Conservation (phyloP, 768 basidiomycete genomes). For the Agrocybe praecox region DNA sequence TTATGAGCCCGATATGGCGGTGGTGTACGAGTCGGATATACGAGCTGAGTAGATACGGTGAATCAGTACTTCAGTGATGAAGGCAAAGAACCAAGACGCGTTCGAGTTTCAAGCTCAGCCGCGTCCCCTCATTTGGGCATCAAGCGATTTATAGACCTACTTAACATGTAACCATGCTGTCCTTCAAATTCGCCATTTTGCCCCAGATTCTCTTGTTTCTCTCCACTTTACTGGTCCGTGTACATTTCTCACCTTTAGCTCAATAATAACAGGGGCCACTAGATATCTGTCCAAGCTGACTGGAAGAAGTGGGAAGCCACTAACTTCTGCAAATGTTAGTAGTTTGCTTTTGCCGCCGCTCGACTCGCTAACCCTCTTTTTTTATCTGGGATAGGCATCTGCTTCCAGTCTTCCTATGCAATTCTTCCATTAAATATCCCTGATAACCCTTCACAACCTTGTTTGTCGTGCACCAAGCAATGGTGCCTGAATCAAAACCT, state of each 20-base stretch:
- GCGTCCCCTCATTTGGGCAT: constrained; percentile 17
- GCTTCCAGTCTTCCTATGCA: constrained; percentile 84
- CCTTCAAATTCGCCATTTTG: constrained; percentile 2
- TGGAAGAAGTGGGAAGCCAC: constrained; percentile 87
- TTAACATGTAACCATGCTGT: constrained; percentile 19
- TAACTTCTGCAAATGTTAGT: constrained; percentile 85
- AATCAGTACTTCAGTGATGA: no score
- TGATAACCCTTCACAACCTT: constrained; percentile 87
- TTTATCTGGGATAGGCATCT: constrained; percentile 70
- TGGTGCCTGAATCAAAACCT: constrained; percentile 96
- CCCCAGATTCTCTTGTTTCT: constrained; percentile 17
- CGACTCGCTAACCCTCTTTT: not conserved
- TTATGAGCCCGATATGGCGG: constrained; percentile 32
- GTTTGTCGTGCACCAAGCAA: constrained; percentile 90
- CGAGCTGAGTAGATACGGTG: no score
- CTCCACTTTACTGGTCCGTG: constrained; percentile 16
- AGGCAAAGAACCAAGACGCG: constrained; percentile 15
- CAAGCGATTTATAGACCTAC: not conserved
- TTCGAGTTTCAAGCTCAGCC: constrained; percentile 27
- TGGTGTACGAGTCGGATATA: no score
- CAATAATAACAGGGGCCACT: not conserved
- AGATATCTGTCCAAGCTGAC: constrained; percentile 25
- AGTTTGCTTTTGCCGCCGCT: not conserved
- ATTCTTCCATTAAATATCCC: constrained; percentile 82
- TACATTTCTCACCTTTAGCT: not conserved